Percentiles rank a stretch among this genome's conserved stretches.
Conservation (phyloP, 2,329 filamentous ascomycete genomes). For the Aspergillus pseudoglaucus region DNA sequence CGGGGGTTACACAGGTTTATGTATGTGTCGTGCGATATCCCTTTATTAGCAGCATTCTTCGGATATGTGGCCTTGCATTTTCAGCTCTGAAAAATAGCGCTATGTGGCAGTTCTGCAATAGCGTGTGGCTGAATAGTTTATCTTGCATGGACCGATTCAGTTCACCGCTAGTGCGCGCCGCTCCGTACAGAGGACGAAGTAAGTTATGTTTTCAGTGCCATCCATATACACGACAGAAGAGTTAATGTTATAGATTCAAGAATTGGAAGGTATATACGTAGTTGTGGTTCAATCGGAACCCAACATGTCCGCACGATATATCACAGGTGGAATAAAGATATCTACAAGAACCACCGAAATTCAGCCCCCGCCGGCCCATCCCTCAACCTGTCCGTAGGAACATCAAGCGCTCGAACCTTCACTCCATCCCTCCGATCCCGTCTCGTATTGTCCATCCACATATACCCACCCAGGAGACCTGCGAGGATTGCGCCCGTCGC, state of each 20-base stretch:
- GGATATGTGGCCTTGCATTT: background rate
- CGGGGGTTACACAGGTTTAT: background rate
- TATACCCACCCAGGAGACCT: constrained; percentile 53
- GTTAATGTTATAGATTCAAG: too few relatives aligned
- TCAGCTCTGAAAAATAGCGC: too few relatives aligned
- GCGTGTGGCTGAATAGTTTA: too few relatives aligned
- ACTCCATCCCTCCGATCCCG: constrained; percentile 53
- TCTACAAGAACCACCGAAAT: constrained; percentile 52
- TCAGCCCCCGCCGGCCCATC: constrained; percentile 50
- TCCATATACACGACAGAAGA: too few relatives aligned
- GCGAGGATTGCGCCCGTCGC: constrained; percentile 53
- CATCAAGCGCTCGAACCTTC: constrained; percentile 49
- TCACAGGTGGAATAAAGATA: constrained; percentile 9
- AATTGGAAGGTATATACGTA: background rate
- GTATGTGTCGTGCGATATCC: background rate
- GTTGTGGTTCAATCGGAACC: background rate
- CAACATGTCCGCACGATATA: constrained; percentile 9
- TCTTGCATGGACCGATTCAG: background rate
- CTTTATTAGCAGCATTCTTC: background rate
- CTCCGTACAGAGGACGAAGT: background rate
- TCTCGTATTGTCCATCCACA: constrained; percentile 59
- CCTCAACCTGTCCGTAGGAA: constrained; percentile 51
- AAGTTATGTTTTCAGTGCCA: too few relatives aligned
- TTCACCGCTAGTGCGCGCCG: background rate
- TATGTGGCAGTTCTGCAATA: too few relatives aligned